Evolutionary conservation across 2,329 filamentous ascomycete species (phyloP).

Genomic region (Calycina marina): DNA sequence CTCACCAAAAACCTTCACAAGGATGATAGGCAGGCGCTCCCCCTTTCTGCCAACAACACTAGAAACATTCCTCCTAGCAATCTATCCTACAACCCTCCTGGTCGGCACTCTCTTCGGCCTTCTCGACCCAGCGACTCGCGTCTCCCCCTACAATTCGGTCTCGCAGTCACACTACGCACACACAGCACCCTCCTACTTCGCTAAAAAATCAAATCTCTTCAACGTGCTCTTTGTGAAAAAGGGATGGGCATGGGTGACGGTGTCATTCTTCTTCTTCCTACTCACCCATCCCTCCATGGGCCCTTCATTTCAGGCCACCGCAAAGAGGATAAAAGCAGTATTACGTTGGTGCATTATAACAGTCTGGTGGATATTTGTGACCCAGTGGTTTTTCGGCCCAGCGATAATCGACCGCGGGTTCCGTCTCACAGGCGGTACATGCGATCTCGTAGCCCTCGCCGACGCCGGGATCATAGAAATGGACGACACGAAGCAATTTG

Average conservation of each 20-base stretch:
- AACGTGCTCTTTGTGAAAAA: slow-evolving; percentile 90
- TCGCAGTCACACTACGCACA: slow-evolving; percentile 48
- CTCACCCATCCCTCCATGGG: slow-evolving; percentile 48
- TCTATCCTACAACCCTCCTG: slow-evolving; percentile 67
- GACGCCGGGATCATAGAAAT: slow-evolving; percentile 31
- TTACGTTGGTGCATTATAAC: slow-evolving; percentile 62
- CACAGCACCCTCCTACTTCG: slow-evolving; percentile 71
- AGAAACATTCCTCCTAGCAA: slow-evolving; percentile 46
- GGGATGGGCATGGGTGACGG: slow-evolving; percentile 83
- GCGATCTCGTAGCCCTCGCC: slow-evolving; percentile 43
- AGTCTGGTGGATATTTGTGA: slow-evolving; percentile 67
- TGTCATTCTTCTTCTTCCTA: slow-evolving; percentile 57
- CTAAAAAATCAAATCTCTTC: slow-evolving; percentile 83
- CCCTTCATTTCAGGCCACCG: slow-evolving; percentile 26
- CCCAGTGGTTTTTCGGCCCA: slow-evolving; percentile 94
- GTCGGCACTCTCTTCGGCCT: slow-evolving; percentile 71
- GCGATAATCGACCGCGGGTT: slow-evolving; percentile 84
- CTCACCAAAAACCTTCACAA: slow-evolving; percentile 4
- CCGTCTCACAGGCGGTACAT: slow-evolving; percentile 73
- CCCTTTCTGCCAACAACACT: slow-evolving; percentile 57
- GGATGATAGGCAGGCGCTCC: slow-evolving; percentile 18
- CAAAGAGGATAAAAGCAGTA: slow-evolving; percentile 39
- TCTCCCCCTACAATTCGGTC: slow-evolving; percentile 43
- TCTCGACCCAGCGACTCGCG: slow-evolving; percentile 57
- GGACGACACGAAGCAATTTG: slow-evolving; percentile 32